Evolutionary conservation across 2,329 filamentous ascomycete species (phyloP).

Genomic region (Penicillium sp.): DNA sequence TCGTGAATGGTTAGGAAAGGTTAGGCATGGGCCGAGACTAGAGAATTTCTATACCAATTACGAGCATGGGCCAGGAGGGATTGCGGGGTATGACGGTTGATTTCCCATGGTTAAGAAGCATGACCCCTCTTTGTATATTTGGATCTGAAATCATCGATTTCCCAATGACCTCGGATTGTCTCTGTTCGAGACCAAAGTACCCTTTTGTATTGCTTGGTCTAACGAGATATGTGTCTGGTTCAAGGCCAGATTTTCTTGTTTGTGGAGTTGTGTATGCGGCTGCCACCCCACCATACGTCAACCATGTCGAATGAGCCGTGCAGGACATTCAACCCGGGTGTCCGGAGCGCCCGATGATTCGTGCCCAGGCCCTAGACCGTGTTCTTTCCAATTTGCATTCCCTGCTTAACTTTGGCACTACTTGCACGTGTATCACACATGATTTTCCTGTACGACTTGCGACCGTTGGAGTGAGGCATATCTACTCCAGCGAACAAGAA

Average conservation of each 20-base stretch:
- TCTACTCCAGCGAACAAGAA: not conserved
- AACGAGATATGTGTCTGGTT: not conserved
- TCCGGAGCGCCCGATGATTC: constrained; percentile 17
- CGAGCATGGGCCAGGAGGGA: not conserved
- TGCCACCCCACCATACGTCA: constrained; percentile 6
- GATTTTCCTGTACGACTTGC: not conserved
- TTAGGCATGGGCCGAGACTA: not conserved
- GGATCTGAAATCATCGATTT: not conserved
- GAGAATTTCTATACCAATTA: not conserved
- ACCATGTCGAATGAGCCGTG: constrained; percentile 4
- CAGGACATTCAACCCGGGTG: constrained; percentile 12
- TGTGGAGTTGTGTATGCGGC: not conserved
- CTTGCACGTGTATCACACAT: not conserved
- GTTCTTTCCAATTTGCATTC: not conserved
- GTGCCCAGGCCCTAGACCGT: not conserved
- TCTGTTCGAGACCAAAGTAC: no score
- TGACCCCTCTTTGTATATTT: not conserved
- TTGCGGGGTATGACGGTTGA: not conserved
- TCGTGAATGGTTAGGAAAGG: not conserved
- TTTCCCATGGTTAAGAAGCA: not conserved
- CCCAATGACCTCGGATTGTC: not conserved
- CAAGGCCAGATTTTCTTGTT: not conserved
- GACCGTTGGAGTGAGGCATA: no score
- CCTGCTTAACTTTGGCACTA: not conserved
- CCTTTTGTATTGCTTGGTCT: no score